Percentiles rank a stretch among this genome's conserved stretches.
Conservation (phyloP, 2,329 filamentous ascomycete genomes). For the Periconia sp. region DNA sequence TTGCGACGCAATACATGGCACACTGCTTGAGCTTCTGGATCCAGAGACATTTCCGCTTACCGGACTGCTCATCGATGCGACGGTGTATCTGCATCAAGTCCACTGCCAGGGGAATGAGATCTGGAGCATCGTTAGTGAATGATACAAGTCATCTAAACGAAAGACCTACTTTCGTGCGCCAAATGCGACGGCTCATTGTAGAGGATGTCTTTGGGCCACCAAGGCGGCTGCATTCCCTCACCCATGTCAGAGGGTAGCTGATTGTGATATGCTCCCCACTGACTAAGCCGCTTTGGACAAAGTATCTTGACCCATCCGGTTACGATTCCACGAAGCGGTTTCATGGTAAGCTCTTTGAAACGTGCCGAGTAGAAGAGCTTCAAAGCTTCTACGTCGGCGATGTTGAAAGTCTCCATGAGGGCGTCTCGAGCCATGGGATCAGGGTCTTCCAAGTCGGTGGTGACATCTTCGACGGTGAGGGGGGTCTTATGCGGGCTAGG, state of each 20-base stretch:
- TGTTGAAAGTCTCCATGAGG: constrained; percentile 25
- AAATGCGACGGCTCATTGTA: constrained; percentile 44
- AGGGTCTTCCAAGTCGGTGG: no score
- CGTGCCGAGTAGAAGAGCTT: constrained; percentile 29
- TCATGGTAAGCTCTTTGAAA: constrained; percentile 40
- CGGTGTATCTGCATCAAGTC: constrained; percentile 40
- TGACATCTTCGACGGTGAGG: no score
- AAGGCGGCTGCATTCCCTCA: constrained; percentile 19
- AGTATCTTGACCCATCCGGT: constrained; percentile 39
- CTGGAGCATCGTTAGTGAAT: constrained; percentile 19
- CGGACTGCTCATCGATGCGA: constrained; percentile 19
- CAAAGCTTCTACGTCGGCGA: constrained; percentile 30
- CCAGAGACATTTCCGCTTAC: constrained; percentile 33
- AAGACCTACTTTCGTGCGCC: constrained; percentile 28
- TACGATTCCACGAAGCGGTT: constrained; percentile 37
- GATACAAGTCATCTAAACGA: no score
- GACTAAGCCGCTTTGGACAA: constrained; percentile 30
- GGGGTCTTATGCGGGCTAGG: no score
- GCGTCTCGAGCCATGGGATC: constrained; percentile 13
- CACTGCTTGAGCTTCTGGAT: constrained; percentile 26
- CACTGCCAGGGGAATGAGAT: constrained; percentile 31
- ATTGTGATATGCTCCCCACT: constrained; percentile 34
- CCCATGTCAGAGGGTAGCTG: constrained; percentile 13
- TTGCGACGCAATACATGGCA: constrained; percentile 27
- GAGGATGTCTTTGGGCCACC: constrained; percentile 37